These are phyloP conservation scores for Acorus gramineus DNA, from an alignment of 106 monocot genomes.

Conservation along the genomic window DNA sequence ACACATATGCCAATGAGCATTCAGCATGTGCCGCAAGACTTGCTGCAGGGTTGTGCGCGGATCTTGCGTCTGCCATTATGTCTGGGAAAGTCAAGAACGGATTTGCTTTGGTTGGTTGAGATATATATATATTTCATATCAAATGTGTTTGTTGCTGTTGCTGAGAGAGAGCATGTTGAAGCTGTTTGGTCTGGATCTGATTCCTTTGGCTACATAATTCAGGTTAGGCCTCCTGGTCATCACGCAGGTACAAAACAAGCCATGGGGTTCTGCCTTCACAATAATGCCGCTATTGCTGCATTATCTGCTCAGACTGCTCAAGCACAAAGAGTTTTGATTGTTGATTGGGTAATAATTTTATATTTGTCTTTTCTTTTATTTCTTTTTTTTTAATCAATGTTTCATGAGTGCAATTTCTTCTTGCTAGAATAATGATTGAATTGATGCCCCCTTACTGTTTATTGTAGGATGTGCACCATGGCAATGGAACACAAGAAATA, in stretches of 20 bases:
- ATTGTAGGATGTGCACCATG: slow-evolving; percentile 96
- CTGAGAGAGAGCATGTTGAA: background rate
- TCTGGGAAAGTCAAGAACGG: slow-evolving; percentile 66
- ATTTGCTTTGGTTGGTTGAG: slow-evolving; percentile 75
- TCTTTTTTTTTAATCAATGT: background rate
- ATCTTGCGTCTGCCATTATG: slow-evolving; percentile 75
- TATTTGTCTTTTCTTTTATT: background rate
- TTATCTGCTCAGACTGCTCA: slow-evolving; percentile 81
- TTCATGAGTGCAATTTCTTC: slow-evolving; percentile 6
- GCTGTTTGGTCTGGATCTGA: background rate
- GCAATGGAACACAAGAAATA: slow-evolving; percentile 99
- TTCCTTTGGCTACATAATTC: slow-evolving; percentile 14
- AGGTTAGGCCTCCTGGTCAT: slow-evolving; percentile 99
- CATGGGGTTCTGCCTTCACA: slow-evolving; percentile 98
- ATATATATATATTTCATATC: background rate
- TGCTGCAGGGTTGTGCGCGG: slow-evolving; percentile 91
- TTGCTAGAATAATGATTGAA: no score
- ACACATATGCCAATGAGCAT: slow-evolving; percentile 92
- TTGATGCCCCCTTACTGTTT: background rate
- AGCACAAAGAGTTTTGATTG: slow-evolving; percentile 89
- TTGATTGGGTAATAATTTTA: slow-evolving; percentile 79
- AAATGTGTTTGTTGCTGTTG: background rate
- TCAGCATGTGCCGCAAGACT: slow-evolving; percentile 91
- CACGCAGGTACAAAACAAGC: slow-evolving; percentile 90
- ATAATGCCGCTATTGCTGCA: slow-evolving; percentile 94